Base-by-base conservation (phyloP, 768 basidiomycete genomes). In the Heimioporus sp. region DNA sequence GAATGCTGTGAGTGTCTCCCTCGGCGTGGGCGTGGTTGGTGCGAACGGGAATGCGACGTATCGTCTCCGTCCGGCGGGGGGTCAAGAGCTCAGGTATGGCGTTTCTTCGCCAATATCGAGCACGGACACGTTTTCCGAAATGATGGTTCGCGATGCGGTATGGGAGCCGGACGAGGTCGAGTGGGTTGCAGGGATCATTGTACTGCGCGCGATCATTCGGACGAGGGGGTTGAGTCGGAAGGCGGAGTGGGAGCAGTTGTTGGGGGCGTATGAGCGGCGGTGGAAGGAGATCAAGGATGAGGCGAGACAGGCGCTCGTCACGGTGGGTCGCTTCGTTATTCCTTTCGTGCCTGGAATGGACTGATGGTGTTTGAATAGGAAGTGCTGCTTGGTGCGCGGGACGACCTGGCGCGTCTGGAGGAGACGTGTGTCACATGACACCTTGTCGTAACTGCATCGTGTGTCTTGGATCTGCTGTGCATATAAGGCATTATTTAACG, bases 251-350 rank as follows among this genome's bases (percentile, higher is more conserved):
- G 81, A 79, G 48, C 78, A 77, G 30, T 58, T 85, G 19, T 48
- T 85, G 62, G 71, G 75, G 38, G 77, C 73, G 8, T 85, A 85
- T 61, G 83, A 85, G 59, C 71, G 76, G n/a, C 67, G 82, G 48
- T 85, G 83, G 83, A 85, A 85, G 62, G 83, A 85, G 63, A 85
- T 85, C 53, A 82, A 81, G 62, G 83, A 85, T 58, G 83, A 85
- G 64, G 76, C 80, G 13, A 69, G 83, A 53, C 83, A 85, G 64
- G 76, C 77, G 1, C 73, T 83, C 54, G 83, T 83, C 13, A 80
- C 81, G 51, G 83, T 81, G 40, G 59, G 77, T 56, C n/a, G 17
- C 43, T 34, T 28, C 8, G 35, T 13, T 21, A 6, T 36, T 8
- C 16, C 8, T 2, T 10, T 19, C 12, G 8, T 13, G 1, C 17